Evolutionary conservation across 2,329 filamentous ascomycete species (phyloP), one percentile per base, ranked within the genome.

Genomic region (Fusarium metavorans): DNA sequence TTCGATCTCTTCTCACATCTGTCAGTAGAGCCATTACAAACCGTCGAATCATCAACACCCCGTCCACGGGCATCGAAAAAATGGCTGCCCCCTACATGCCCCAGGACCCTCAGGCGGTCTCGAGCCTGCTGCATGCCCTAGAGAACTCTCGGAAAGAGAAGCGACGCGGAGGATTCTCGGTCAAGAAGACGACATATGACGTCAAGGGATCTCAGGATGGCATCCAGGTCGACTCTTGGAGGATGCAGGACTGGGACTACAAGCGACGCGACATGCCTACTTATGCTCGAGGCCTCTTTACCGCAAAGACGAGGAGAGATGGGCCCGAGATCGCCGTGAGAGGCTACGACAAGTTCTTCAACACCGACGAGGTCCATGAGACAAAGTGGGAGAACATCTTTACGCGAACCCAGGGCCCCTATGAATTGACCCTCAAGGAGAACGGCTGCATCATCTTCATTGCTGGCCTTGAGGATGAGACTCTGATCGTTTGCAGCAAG

Each of bases 381-480:
- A 99, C 97, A 5, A 89, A 92, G 78, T 99, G 97, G 97, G 83
- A 86, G 18, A 94, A 93, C 79, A 94, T 99, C 70, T 87, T 93
- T 80, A 83, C 84, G 32, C 88, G 93, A 66, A 98, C 97, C 1
- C 86, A 90, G 73, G 95, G 95, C 0, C 97, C 97, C 0, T 99
- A 98, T 78, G 97, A 99, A 84, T 86, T 99, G 66, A 98, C 95
- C 67, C 91, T 98, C 62, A 99, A 99, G 85, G 97, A 99, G 84
- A 99, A 99, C 79, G 97, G 97, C n/a, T 99, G 97, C 83, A 99
- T 99, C 83, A 98, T 99, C 77, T 99, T 99, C 85, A 92, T 99
- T 52, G 93, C 95, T 18, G 97, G 95, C 16, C 87, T 99, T 25
- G 94, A 97, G 79, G 95, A 98, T 78, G 95, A 91, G 39, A 95